Percentiles rank a stretch among this genome's conserved stretches.
Evolutionary conservation across 768 basidiomycete genomes (phyloP).

Genomic region (Lactarius trivialis): DNA sequence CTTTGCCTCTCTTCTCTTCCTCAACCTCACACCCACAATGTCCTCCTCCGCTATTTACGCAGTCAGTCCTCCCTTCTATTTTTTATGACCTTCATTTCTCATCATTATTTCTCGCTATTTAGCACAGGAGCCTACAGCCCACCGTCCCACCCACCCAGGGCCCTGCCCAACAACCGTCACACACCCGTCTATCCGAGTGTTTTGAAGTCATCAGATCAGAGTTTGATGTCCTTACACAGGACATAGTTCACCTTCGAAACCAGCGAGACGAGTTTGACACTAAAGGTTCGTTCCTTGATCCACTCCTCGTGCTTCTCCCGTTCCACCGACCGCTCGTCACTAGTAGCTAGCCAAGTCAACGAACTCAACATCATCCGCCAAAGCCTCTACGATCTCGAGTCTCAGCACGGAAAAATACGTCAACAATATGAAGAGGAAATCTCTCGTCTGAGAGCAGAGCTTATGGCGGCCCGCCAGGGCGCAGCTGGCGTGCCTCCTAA

Average conservation of each 20-base stretch:
- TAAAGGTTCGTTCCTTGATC: constrained; percentile 54
- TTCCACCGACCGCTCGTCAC: constrained; percentile 1
- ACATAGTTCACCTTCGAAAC: constrained; percentile 57
- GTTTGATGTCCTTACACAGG: constrained; percentile 68
- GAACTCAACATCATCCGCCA: constrained; percentile 88
- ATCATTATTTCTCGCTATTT: constrained; percentile 2
- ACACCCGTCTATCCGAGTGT: constrained; percentile 59
- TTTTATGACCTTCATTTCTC: background rate
- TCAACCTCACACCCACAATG: constrained; percentile 19
- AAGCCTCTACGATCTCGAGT: constrained; percentile 86
- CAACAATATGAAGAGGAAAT: constrained; percentile 86
- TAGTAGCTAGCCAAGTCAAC: constrained; percentile 78
- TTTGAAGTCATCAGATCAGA: constrained; percentile 80
- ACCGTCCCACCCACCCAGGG: constrained; percentile 35
- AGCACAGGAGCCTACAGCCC: constrained; percentile 40
- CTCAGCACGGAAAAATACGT: constrained; percentile 78
- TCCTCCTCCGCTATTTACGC: constrained; percentile 29
- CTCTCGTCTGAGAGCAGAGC: constrained; percentile 59
- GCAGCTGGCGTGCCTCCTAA: constrained; percentile 27
- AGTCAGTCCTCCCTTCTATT: constrained; percentile 19
- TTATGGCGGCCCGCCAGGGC: constrained; percentile 45
- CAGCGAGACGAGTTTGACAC: constrained; percentile 88
- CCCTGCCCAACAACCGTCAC: constrained; percentile 26
- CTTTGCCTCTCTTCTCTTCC: constrained; percentile 20
- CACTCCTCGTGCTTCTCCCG: constrained; percentile 2